Evolutionary conservation across 2,329 filamentous ascomycete species (phyloP), one percentile per base, ranked within the genome.

Genomic region (Nannizziopsis barbatae): DNA sequence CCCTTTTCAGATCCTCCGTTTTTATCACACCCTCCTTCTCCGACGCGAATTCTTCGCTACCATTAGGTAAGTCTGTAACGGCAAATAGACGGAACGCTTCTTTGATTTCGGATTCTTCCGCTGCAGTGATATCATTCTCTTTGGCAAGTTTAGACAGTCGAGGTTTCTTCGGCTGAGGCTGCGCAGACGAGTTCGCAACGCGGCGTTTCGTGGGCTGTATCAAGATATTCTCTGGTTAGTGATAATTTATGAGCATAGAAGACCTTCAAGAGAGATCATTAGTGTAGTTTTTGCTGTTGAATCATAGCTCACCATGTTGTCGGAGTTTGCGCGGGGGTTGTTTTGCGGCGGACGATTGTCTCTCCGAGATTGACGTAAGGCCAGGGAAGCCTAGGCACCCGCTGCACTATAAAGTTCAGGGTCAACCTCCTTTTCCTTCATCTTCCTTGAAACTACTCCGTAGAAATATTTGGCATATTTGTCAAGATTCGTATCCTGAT

Each of bases 121-220:
- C 79, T 36, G 81, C 83, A 11, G 80, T 83, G 61, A 96, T 80
- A 65, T 88, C 83, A 75, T 95, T 81, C 62, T 95, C 87, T 69
- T 89, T 90, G 27, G 90, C 90, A 58, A 95, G 85, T 65, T 88
- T 93, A 51, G 89, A 94, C 60, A 80, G 80, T 53, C 84, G 83
- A 48, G 60, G 52, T 56, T 63, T 65, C 53, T 62, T 67, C 5
- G 45, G 37, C 18, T 44, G 39, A 9, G 61, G 59, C 49, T 56
- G 59, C n/a, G 62, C 54, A 30, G 59, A 46, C 48, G 59, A 42
- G 46, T 57, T 48, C 44, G 58, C 58, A 54, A 57, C 54, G 53
- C 64, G 63, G 53, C 63, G 66, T 54, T 64, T 67, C 49, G 62
- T 64, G 51, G 59, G 66, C 63, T 68, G 53, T 22, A 40, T 44